Conservation (phyloP, 192 early-diverging fungal genomes). For the Geranomyces michiganensis region DNA sequence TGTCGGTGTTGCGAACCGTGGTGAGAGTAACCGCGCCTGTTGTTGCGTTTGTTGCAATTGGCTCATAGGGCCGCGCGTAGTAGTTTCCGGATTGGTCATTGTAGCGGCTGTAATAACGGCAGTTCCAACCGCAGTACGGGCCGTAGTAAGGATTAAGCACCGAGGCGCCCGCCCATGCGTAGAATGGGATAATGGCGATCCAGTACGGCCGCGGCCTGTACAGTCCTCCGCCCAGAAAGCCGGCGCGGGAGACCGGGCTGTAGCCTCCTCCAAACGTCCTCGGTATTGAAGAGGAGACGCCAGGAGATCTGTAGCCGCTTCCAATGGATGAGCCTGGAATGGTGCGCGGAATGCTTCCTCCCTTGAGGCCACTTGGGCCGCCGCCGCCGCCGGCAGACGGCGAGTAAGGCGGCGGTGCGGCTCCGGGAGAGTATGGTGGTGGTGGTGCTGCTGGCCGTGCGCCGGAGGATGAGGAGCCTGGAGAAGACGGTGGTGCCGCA, state of each 20-base stretch:
- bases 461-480: no score
- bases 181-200: not conserved
- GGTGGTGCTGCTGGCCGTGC: no score
- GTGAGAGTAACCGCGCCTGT: not conserved
- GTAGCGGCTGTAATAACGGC: conserved; percentile 14
- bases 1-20: conserved; percentile 14
- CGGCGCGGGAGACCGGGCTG: not conserved
- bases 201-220: not conserved
- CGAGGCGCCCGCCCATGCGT: not conserved
- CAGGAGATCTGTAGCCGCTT: not conserved
- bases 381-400: not conserved
- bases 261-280: not conserved
- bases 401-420: no score
- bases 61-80: conserved; percentile 11
- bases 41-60: not conserved
- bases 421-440: no score
- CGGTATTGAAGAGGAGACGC: not conserved
- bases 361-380: not conserved
- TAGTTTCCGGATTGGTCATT: conserved; percentile 1
- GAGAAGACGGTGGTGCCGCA: no score
- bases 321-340: not conserved
- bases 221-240: not conserved
- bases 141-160: not conserved
- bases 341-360: not conserved
- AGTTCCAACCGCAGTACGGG: conserved; percentile 13